Conservation (phyloP, 2,329 filamentous ascomycete species). For the Hymenoscyphus salicellus region DNA sequence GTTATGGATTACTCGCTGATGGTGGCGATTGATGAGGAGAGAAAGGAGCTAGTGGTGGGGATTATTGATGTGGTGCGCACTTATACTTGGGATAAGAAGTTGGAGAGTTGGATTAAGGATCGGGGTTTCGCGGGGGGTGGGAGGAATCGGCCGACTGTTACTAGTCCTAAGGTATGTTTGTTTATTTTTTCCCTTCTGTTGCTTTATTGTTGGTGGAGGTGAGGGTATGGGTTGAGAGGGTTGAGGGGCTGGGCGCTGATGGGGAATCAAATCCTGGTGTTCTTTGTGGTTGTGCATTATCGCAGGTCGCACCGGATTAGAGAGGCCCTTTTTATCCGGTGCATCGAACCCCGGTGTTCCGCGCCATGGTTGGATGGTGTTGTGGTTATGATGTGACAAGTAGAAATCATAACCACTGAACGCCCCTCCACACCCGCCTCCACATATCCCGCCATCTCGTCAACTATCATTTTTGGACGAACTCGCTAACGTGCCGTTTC, state of each 20-base stretch:
- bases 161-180: slow-evolving; percentile 75
- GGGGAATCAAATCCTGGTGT: too few species aligned
- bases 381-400: too few species aligned
- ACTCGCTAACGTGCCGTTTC: background rate
- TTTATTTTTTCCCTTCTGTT: background rate
- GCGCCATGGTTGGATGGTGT: too few species aligned
- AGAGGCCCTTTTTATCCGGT: too few species aligned
- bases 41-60: slow-evolving; percentile 89
- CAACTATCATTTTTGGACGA: too few species aligned
- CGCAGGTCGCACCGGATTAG: too few species aligned
- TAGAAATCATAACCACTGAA: too few species aligned
- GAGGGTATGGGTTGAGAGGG: background rate
- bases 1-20: slow-evolving; percentile 99
- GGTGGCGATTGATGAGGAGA: slow-evolving; percentile 90
- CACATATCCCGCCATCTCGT: too few species aligned
- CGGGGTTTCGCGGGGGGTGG: slow-evolving; percentile 76
- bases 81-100: slow-evolving; percentile 99
- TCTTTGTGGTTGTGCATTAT: too few species aligned
- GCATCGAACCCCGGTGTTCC: too few species aligned
- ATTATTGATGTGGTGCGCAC: slow-evolving; percentile 99
- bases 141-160: slow-evolving; percentile 87
- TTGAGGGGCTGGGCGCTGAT: too few species aligned
- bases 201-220: background rate
- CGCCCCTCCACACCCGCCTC: too few species aligned
- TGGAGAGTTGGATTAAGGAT: slow-evolving; percentile 99